Evolutionary conservation across 805 yeast species (phyloP).

Genomic region (Grigorovia transvaalensis): DNA sequence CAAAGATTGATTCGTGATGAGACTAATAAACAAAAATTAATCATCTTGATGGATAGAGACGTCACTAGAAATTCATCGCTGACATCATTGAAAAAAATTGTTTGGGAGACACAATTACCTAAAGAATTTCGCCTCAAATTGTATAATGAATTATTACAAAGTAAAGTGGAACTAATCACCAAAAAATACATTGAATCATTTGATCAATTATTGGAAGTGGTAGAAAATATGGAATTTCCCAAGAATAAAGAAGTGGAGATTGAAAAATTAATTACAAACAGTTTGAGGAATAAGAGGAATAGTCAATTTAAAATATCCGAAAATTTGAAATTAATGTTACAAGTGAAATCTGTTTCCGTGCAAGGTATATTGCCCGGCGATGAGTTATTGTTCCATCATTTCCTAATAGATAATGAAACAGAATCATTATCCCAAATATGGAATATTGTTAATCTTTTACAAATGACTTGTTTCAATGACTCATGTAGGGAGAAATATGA

Average conservation of each 20-base stretch:
- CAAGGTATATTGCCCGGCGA: slow-evolving; percentile 30
- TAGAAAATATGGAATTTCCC: slow-evolving; percentile 25
- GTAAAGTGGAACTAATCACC: slow-evolving; percentile 16
- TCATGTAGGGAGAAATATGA: slow-evolving; percentile 23
- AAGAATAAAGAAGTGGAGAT: slow-evolving; percentile 24
- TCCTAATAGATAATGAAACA: slow-evolving; percentile 14
- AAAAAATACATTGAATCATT: slow-evolving; percentile 29
- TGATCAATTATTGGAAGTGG: slow-evolving; percentile 28
- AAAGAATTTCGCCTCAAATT: slow-evolving; percentile 13
- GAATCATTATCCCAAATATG: slow-evolving; percentile 17
- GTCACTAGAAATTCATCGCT: slow-evolving; percentile 26
- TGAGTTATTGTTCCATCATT: slow-evolving; percentile 27
- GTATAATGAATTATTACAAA: slow-evolving; percentile 20
- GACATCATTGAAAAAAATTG: slow-evolving; percentile 14
- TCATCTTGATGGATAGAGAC: slow-evolving; percentile 22
- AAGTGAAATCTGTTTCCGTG: slow-evolving; percentile 29
- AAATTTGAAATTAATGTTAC: slow-evolving; percentile 22
- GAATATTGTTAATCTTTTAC: slow-evolving; percentile 26
- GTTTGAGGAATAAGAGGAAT: slow-evolving; percentile 12
- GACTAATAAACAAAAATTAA: slow-evolving; percentile 20
- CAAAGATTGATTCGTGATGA: slow-evolving; percentile 18
- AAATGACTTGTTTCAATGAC: slow-evolving; percentile 26
- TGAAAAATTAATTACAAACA: slow-evolving; percentile 12
- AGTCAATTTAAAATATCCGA: slow-evolving; percentile 10
- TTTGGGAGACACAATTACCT: slow-evolving; percentile 26